Percentiles rank a stretch among this genome's conserved stretches.
phyloP scores from a whole-genome alignment of 768 basidiomycete species.

The Ramaria sp. region DNA sequence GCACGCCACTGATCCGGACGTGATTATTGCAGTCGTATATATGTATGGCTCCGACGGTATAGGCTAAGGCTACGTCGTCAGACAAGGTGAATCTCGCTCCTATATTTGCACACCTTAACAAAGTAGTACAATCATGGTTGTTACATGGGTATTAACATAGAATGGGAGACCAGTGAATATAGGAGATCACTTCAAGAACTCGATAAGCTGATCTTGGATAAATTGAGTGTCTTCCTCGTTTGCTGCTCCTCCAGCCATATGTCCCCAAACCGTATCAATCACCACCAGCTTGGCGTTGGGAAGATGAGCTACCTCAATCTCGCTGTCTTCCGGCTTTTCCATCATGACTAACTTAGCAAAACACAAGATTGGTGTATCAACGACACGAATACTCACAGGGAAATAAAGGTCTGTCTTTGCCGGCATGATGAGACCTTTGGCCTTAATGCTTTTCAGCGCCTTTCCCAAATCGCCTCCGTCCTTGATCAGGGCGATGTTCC shows the following conservation, averaged over 20 bases:
- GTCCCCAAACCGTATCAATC: conserved; percentile 48
- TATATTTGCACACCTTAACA: too few relatives aligned
- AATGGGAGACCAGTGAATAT: too few relatives aligned
- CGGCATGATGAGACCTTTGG: conserved; percentile 47
- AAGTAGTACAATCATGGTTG: too few relatives aligned
- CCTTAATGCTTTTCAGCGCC: conserved; percentile 33
- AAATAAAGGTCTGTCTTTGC: conserved; percentile 52
- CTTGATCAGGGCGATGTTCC: conserved; percentile 36
- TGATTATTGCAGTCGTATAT: too few relatives aligned
- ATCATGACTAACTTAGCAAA: background rate
- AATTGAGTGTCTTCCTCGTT: conserved; percentile 32
- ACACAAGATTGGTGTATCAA: background rate
- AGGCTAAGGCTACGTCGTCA: too few relatives aligned
- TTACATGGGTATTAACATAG: too few relatives aligned
- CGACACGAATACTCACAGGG: conserved; percentile 24
- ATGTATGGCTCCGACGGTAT: too few relatives aligned
- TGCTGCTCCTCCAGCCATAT: conserved; percentile 40
- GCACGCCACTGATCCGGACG: too few relatives aligned
- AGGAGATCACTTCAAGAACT: conserved; percentile 24
- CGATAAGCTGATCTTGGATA: conserved; percentile 29
- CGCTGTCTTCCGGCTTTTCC: conserved; percentile 43
- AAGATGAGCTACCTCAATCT: conserved; percentile 33
- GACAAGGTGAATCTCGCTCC: too few relatives aligned
- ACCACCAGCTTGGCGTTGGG: conserved; percentile 35
- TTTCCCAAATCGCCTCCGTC: conserved; percentile 33